Conservation (phyloP, 208 protist genomes). For the Leishmania martiniquensis region DNA sequence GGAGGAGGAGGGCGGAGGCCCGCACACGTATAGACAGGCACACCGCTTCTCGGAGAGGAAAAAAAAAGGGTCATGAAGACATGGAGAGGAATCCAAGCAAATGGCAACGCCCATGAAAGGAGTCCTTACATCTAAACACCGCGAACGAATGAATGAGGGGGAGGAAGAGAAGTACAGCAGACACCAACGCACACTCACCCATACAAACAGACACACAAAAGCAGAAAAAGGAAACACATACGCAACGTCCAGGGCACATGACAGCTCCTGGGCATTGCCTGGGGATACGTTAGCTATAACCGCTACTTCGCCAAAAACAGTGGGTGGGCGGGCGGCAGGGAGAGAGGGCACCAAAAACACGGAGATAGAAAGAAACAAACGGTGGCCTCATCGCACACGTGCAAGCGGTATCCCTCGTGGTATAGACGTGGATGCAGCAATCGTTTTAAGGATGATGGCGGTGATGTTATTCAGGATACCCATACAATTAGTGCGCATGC, state of each 20-base stretch:
- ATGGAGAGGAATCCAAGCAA: background rate
- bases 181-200: no score
- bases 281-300: background rate
- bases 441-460: background rate
- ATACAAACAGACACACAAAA: background rate
- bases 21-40: background rate
- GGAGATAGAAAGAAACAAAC: background rate
- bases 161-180: background rate
- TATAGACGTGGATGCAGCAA: background rate
- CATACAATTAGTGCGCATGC: background rate
- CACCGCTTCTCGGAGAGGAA: background rate
- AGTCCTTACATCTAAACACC: background rate
- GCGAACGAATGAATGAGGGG: background rate
- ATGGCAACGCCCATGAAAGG: background rate
- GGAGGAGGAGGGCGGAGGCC: background rate
- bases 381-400: background rate
- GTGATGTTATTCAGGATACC: background rate
- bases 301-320: background rate
- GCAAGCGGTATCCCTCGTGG: background rate
- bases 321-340: background rate
- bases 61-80: background rate
- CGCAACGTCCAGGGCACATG: background rate
- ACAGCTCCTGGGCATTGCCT: background rate
- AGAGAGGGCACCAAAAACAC: no score
- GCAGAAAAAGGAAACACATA: background rate